Base-by-base conservation (phyloP, 495 filamentous ascomycete species). In the Penicillium egyptiacum region DNA sequence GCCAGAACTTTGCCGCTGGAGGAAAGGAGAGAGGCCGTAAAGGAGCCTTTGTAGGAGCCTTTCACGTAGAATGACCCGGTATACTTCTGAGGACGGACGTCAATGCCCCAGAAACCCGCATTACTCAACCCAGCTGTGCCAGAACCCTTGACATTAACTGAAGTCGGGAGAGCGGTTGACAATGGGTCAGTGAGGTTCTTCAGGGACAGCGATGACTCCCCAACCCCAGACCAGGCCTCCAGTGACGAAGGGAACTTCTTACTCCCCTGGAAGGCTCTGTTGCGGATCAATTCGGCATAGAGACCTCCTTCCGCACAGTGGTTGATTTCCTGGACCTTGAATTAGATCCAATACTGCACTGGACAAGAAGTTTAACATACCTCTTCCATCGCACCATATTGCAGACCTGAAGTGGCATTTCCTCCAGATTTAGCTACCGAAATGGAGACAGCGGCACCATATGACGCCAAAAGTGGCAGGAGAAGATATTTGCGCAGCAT, bases 251-350 rank as follows among this genome's bases (percentile, higher is more conserved):
- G 77, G 23, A 70, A 79, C n/a, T 66, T 66, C 0, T 56, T 68
- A 25, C 71, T 75, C 1, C 82, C 83, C 64, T 87, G 83, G 62
- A 92, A 90, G 16, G 86, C 88, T 50, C 86, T 76, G 66, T 92
- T 91, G 48, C 76, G 75, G 51, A 91, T 85, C 30, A 91, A 66
- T 62, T 91, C 87, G 33, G 85, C 88, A 61, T 91, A 90, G 47
- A 91, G 79, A 37, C 88, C 88, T 22, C 88, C 88, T 63, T 91
- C 88, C 19, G 86, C 88, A 11, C 82, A 87, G 64, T 91, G 83
- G 66, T 88, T 87, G 70, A 88, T 88, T 65, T 88, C 86, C 83
- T 86, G 47, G 0, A 23, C 3, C 19, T 25, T 10, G 50, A 47
- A 5, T 67, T 47, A 67, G 35, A 42, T 37, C 39, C 22, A 43